Evolutionary conservation across 176 grass and related monocot species (phyloP), one percentile per base, ranked within the genome.

Genomic region (Microstegium vimineum): DNA sequence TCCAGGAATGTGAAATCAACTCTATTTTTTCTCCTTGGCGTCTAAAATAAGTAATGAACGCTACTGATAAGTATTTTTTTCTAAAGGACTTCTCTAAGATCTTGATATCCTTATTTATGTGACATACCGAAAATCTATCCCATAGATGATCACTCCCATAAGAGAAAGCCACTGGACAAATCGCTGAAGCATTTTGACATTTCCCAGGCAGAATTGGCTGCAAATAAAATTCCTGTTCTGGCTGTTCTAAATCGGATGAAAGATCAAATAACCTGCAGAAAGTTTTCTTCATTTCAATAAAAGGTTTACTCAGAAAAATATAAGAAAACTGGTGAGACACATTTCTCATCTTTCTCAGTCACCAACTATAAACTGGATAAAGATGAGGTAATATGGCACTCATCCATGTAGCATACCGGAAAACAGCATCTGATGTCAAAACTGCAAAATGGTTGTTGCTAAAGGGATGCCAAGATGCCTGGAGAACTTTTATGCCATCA

Each of bases 391-490:
- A 46, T 46, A 45, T 47, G 26, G 36, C 8, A 77, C 82, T 52
- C 60, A n/a, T 80, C 49, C 17, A 38, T 13, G 5, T 86, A n/a
- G 10, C 69, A 75, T 78, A 93, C 92, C 95, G 94, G 52, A 95
- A 91, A 89, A 95, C 84, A 28, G 92, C 89, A 91, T 95, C 89
- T 82, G 92, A 93, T 86, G 89, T 93, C 75, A 98, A 95, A 80
- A 95, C 65, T 46, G 89, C 80, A 77, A 95, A 91, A 87, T 98
- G 95, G 63, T 73, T 81, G 66, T 83, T 85, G 47, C 92, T 94
- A 62, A 86, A 89, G 79, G 95, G 92, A 80, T 98, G 92, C 95
- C 92, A 98, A 34, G 82, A 94, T 79, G 78, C 82, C 76, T 95
- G 92, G 51, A 95, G 69, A 70, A 88, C 85, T 88, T 93, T 85